Conservation (phyloP, 352 stramenopile genomes). For the Thalassiosira ordinaria region DNA sequence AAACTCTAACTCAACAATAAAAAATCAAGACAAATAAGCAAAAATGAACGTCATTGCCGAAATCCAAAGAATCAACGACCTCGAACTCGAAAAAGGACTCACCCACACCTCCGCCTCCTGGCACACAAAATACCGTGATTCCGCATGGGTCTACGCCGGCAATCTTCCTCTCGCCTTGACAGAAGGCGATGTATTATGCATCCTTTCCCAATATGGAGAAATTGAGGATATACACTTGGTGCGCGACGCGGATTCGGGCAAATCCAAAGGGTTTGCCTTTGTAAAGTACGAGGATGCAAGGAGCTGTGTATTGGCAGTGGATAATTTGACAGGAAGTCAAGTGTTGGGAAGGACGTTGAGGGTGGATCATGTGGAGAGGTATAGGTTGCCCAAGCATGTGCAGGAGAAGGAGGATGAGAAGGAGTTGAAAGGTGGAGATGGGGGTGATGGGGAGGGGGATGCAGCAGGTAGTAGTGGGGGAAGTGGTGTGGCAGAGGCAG, state of each 20-base stretch:
- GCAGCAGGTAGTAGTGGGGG: constrained; percentile 15
- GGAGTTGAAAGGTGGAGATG: constrained; percentile 13
- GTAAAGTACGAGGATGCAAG: constrained; percentile 97
- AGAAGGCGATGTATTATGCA: constrained; percentile 94
- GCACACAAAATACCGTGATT: constrained; percentile 91
- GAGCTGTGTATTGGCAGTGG: constrained; percentile 95
- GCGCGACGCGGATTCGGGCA: constrained; percentile 94
- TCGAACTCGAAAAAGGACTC: constrained; percentile 86
- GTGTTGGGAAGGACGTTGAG: constrained; percentile 91
- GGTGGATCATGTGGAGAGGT: constrained; percentile 98
- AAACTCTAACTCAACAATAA: no score
- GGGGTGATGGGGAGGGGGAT: constrained; percentile 5
- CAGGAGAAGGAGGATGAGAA: constrained; percentile 69
- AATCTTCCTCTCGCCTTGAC: constrained; percentile 92
- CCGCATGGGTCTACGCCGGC: constrained; percentile 96
- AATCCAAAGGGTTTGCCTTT: constrained; percentile 95
- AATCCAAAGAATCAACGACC: constrained; percentile 88
- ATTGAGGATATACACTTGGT: constrained; percentile 97
- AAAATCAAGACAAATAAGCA: neutral
- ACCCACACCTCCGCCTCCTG: constrained; percentile 86
- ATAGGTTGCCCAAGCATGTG: constrained; percentile 91
- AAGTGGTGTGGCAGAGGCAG: constrained; percentile 42
- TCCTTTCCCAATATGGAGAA: constrained; percentile 90
- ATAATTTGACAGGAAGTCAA: constrained; percentile 93
- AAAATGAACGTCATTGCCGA: constrained; percentile 88